phyloP scores from a whole-genome alignment of 2,329 filamentous ascomycete species.

The Ustulina deusta region DNA sequence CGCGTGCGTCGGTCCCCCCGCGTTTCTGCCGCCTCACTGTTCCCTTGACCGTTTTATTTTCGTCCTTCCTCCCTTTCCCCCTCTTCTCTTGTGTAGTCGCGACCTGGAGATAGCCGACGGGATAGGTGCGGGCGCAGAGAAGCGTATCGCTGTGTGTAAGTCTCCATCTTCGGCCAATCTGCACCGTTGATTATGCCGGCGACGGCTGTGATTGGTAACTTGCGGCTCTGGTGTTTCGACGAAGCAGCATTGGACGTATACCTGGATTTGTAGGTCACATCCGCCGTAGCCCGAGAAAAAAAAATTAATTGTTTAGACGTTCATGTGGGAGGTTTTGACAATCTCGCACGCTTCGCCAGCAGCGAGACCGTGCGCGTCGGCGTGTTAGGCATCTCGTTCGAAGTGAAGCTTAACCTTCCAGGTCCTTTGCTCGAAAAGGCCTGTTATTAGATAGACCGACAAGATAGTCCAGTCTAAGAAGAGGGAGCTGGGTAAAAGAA shows the following conservation, averaged over 20 bases:
- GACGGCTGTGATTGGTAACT: slow-evolving; percentile 39
- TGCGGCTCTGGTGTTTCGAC: slow-evolving; percentile 38
- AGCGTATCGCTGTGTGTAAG: slow-evolving; percentile 32
- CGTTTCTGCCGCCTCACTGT: slow-evolving; percentile 33
- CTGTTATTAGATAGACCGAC: neutral
- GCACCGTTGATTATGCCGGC: slow-evolving; percentile 35
- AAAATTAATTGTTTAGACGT: slow-evolving; percentile 15
- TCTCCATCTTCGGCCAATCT: slow-evolving; percentile 35
- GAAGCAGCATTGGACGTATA: slow-evolving; percentile 35
- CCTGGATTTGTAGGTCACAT: slow-evolving; percentile 38
- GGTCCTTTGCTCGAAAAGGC: slow-evolving; percentile 11
- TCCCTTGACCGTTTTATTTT: slow-evolving; percentile 34
- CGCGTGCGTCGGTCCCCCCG: slow-evolving; percentile 34
- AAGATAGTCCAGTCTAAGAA: neutral
- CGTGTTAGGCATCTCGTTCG: slow-evolving; percentile 16
- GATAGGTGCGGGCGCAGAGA: slow-evolving; percentile 22
- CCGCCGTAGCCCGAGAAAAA: slow-evolving; percentile 41
- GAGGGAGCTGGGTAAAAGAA: slow-evolving; percentile 7
- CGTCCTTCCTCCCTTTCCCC: slow-evolving; percentile 13
- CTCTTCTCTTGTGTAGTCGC: slow-evolving; percentile 14
- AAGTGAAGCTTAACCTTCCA: slow-evolving; percentile 31
- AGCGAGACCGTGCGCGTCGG: slow-evolving; percentile 18
- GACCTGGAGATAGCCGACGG: slow-evolving; percentile 28
- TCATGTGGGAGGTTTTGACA: slow-evolving; percentile 16
- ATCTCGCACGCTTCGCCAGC: slow-evolving; percentile 18